Evolutionary conservation across 2,329 filamentous ascomycete species (phyloP), one percentile per base, ranked within the genome.

Genomic region (Penicillium sp.): DNA sequence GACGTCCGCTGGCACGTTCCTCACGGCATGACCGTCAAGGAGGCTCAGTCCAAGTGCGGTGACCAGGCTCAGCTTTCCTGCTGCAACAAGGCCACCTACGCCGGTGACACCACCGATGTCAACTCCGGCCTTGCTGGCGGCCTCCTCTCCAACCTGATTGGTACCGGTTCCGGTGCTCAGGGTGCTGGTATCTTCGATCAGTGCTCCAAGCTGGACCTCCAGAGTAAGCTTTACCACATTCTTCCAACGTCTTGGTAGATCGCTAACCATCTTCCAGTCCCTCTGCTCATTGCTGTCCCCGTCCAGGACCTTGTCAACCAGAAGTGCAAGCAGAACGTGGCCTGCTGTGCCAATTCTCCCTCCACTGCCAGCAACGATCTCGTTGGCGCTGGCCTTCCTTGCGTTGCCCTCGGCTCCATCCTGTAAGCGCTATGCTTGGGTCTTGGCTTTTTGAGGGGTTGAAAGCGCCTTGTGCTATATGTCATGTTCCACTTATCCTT

Each of bases 271-370:
- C n/a, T n/a, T n/a, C 15, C 44, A 63, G 57, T 64, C 32, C 25
- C 52, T 46, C 43, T 67, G 44, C 0, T 44, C 37, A 52, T 67
- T 28, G 65, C 47, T 37, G 45, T 68, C 15, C 20, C 40, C 28
- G 0, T 64, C 35, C 57, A 64, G 56, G 66, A 69, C 27, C 5
- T 66, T 3, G 33, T 68, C 59, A 63, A 65, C 64, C 54, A 65
- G 61, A 41, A 58, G 37, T 70, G 67, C 67, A 63, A 70, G 65
- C 64, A 67, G 60, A 70, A 70, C 64, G 61, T 70, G 50, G 66
- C 67, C 42, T 70, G 67, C 57, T 70, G 67, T 60, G 57, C 64
- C 54, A 56, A 60, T 52, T 63, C 64, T 47, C 54, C 57, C 8
- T 56, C 61, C 55, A 40, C 28, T 28, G 64, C 32, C 13, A 40